Evolutionary conservation across 2,329 filamentous ascomycete genomes (phyloP).

Genomic region (Botrytis byssoidea): DNA sequence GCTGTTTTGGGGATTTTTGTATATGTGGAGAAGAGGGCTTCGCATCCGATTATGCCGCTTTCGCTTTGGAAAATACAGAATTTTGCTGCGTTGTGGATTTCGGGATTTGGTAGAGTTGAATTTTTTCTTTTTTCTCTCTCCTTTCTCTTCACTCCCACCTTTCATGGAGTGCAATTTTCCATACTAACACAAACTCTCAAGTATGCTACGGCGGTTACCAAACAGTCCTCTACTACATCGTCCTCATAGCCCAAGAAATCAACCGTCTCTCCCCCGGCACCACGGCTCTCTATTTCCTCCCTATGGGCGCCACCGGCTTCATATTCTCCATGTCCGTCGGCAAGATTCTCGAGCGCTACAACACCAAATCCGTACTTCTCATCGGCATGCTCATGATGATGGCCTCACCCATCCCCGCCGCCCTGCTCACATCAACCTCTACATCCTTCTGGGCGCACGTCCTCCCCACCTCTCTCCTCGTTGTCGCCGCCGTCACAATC

Average conservation of each 20-base stretch:
- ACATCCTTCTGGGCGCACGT: slow-evolving; percentile 7
- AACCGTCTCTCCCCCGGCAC: slow-evolving; percentile 42
- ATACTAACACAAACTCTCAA: slow-evolving; percentile 19
- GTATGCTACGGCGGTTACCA: slow-evolving; percentile 46
- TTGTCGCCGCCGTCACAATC: slow-evolving; percentile 43
- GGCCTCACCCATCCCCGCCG: slow-evolving; percentile 3
- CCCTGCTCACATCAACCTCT: neutral
- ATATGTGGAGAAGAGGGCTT: slow-evolving; percentile 45
- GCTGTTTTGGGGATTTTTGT: slow-evolving; percentile 43
- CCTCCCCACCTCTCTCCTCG: slow-evolving; percentile 30
- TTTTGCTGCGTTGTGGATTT: slow-evolving; percentile 47
- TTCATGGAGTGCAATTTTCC: too few relatives aligned
- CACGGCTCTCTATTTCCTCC: slow-evolving; percentile 44
- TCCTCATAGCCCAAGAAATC: slow-evolving; percentile 44
- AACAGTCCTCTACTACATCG: slow-evolving; percentile 45
- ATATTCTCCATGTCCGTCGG: slow-evolving; percentile 41
- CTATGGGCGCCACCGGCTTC: slow-evolving; percentile 44
- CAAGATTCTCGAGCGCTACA: slow-evolving; percentile 42
- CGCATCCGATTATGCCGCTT: slow-evolving; percentile 48
- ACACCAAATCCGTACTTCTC: slow-evolving; percentile 28
- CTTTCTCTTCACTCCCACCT: neutral
- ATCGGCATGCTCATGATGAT: slow-evolving; percentile 21
- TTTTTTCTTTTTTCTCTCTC: too few relatives aligned
- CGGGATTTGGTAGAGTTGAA: slow-evolving; percentile 42
- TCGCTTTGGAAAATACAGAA: slow-evolving; percentile 47